Evolutionary conservation across 2,329 filamentous ascomycete genomes (phyloP).

Genomic region (Hypomyces rosellus): DNA sequence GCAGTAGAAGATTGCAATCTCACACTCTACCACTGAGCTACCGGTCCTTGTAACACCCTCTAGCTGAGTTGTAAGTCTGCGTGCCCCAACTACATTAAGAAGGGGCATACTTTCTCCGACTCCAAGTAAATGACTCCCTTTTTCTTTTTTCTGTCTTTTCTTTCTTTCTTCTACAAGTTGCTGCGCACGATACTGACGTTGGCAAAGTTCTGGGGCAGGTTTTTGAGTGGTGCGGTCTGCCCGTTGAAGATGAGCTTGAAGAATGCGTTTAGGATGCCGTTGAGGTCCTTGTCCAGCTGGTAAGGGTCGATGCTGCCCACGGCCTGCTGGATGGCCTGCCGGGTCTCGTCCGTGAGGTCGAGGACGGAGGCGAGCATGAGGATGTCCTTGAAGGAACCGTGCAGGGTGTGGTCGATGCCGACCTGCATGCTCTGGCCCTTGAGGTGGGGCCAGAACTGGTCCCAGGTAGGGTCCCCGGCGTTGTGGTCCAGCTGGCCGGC

Average conservation of each 20-base stretch:
- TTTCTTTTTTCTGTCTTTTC: background rate
- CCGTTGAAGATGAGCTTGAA: slow-evolving; percentile 16
- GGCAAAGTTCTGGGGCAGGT: slow-evolving; percentile 2
- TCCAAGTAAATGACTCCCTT: too few relatives aligned
- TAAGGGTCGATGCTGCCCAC: slow-evolving; percentile 14
- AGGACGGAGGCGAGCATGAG: slow-evolving; percentile 21
- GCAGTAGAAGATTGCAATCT: too few relatives aligned
- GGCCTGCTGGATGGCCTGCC: slow-evolving; percentile 5
- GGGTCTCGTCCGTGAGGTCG: slow-evolving; percentile 12
- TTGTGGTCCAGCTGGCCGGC: slow-evolving; percentile 25
- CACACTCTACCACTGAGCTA: too few relatives aligned
- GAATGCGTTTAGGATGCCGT: slow-evolving; percentile 17
- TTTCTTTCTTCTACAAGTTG: slow-evolving; percentile 9
- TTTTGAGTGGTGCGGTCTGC: slow-evolving; percentile 5
- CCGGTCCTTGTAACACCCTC: too few relatives aligned
- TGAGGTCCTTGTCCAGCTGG: slow-evolving; percentile 16
- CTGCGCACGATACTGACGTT: slow-evolving; percentile 17
- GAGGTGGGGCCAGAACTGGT: slow-evolving; percentile 22
- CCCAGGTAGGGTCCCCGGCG: slow-evolving; percentile 27
- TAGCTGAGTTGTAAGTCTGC: too few relatives aligned
- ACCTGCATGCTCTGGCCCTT: slow-evolving; percentile 20
- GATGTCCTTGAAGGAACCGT: slow-evolving; percentile 28
- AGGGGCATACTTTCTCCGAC: too few relatives aligned
- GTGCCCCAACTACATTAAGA: too few relatives aligned
- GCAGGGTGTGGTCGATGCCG: slow-evolving; percentile 19